phyloP scores from a whole-genome alignment of 176 grass and related monocot species.

The Triticum dicoccoides region DNA sequence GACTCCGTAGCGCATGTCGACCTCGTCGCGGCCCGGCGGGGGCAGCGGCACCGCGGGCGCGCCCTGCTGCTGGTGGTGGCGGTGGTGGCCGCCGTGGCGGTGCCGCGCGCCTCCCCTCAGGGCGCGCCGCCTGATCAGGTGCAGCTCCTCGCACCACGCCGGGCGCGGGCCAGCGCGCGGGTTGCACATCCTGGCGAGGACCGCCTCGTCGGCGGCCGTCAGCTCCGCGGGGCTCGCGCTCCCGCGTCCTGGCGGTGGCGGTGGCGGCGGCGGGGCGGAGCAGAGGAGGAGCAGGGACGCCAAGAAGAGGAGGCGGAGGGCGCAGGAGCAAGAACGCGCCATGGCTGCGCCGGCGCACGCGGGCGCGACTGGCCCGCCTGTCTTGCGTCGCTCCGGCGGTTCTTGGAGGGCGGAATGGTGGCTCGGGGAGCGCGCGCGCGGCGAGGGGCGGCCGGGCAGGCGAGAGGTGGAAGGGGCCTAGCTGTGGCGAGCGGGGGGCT shows the following conservation, averaged over 20 bases:
- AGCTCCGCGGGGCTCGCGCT: not conserved
- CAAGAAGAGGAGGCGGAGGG: constrained; percentile 46
- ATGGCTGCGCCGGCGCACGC: constrained; percentile 31
- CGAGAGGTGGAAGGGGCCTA: not conserved
- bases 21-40: constrained; percentile 49
- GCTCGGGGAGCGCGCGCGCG: not conserved
- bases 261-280: not conserved
- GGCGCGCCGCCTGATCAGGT: constrained; percentile 10
- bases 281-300: constrained; percentile 40
- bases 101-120: not conserved
- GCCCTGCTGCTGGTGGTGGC: not conserved
- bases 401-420: constrained; percentile 10
- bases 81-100: not conserved
- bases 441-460: not conserved
- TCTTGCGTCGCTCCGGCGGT: not conserved
- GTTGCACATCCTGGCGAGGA: constrained; percentile 36
- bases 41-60: constrained; percentile 3
- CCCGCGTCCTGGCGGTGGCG: not conserved
- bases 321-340: constrained; percentile 23
- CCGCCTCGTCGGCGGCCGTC: constrained; percentile 29
- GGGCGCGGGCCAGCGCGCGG: not conserved
- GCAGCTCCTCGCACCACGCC: constrained; percentile 47
- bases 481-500: not conserved
- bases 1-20: constrained; percentile 71
- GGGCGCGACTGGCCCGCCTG: not conserved